Evolutionary conservation across 441 rosid genomes (phyloP).

Genomic region (Metrosideros polymorpha): DNA sequence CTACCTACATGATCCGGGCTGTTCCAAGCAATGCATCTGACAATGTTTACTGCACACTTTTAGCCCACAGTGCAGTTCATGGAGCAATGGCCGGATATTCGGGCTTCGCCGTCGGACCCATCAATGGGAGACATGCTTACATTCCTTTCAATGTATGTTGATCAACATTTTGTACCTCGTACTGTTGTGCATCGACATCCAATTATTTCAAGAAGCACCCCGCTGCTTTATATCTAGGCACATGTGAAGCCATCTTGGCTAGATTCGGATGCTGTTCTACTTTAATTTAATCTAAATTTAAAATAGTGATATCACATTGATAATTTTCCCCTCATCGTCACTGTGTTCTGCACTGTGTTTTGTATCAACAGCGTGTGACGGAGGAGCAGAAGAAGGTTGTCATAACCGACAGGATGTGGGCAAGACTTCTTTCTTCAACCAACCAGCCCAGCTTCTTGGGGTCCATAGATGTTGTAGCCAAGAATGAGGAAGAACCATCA

Average conservation of each 20-base stretch:
- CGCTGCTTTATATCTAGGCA: not conserved
- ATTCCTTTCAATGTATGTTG: conserved; percentile 12
- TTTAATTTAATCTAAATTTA: not conserved
- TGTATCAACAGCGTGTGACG: not conserved
- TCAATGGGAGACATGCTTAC: conserved; percentile 7
- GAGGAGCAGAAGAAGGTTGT: conserved; percentile 10
- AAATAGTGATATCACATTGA: not conserved
- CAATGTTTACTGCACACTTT: conserved; percentile 12
- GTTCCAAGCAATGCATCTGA: conserved; percentile 13
- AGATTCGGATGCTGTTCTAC: not conserved
- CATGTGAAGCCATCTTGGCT: not conserved
- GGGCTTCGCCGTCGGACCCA: conserved; percentile 1
- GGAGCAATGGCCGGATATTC: conserved; percentile 14
- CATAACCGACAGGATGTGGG: too few species aligned
- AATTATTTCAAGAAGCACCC: not conserved
- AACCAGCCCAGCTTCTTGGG: conserved; percentile 10
- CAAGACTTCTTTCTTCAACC: conserved; percentile 13
- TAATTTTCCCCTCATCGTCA: not conserved
- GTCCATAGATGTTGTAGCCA: not conserved
- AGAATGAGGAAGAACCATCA: not conserved
- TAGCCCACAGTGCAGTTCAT: conserved; percentile 12
- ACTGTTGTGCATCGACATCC: not conserved
- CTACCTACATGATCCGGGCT: conserved; percentile 15
- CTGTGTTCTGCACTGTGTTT: not conserved
- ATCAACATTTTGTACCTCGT: not conserved